Evolutionary conservation across 2,329 filamentous ascomycete genomes (phyloP), one percentile per base, ranked within the genome.

Genomic region (Xylariaceae sp.): DNA sequence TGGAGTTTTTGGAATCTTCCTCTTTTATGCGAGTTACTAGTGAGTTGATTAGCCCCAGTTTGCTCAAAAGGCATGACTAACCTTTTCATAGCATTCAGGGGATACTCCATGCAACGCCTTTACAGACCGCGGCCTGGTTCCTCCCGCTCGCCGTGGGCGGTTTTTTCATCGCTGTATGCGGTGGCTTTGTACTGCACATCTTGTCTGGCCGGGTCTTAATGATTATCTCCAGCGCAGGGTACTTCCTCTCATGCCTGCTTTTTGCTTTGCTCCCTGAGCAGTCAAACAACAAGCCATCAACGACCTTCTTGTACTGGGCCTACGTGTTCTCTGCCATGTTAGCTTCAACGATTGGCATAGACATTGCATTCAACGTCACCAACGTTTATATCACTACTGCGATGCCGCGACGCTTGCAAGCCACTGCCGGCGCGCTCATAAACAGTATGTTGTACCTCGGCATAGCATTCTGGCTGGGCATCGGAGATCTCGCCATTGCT

Each of bases 341-440:
- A 3, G 81, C 83, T 59, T 79, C 78, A 9, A 91, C 88, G 0
- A 74, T 91, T 35, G 87, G 85, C 19, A 83, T 91, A 56, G 88
- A 92, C 64, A 83, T 91, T 52, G 83, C 83, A 5, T 91, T 86
- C 71, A 89, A 86, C 65, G 80, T 91, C 1, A 81, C 84, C 19
- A 91, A 87, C 64, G 80, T 91, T 56, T 91, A 88, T 70, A 87
- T 90, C 67, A 90, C 87, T 0, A 90, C 87, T 0, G 81, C 80
- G 11, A 74, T 91, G 59, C 86, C 87, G 0, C 75, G 76, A 3
- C 76, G 80, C 9, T 76, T 83, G 48, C 88, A 92, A 67, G 87
- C 86, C 0, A 74, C 89, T 0, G 88, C 87, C 0, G 86, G 87
- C 1, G 87, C 83, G 0, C 69, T 91, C 45, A 84, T 88, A 64